Conservation (phyloP, 2,329 filamentous ascomycete species). For the Pyricularia sp. region DNA sequence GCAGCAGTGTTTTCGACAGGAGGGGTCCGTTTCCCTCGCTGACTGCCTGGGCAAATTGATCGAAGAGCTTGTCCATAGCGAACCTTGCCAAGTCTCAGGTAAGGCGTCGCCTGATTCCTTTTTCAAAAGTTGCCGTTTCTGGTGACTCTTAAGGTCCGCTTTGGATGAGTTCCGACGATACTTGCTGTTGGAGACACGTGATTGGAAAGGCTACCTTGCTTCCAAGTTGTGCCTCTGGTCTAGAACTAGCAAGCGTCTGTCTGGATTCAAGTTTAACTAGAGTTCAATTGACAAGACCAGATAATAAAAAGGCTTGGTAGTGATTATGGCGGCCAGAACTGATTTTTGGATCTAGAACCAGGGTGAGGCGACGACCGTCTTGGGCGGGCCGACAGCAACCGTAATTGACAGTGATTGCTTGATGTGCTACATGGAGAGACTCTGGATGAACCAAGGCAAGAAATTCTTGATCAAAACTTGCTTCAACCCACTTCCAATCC, state of each 20-base stretch:
- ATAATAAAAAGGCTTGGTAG: background rate
- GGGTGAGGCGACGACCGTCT: background rate
- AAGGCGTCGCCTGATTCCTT: background rate
- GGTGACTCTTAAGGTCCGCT: no score
- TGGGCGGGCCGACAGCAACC: background rate
- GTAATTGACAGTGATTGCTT: background rate
- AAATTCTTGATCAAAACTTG: background rate
- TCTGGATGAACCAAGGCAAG: background rate
- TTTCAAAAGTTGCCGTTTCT: background rate
- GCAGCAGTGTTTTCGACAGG: constrained; percentile 63
- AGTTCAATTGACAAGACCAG: background rate
- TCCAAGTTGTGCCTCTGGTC: background rate
- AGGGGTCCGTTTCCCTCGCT: constrained; percentile 52
- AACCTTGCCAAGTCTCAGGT: background rate
- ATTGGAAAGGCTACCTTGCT: background rate
- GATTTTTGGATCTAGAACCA: background rate
- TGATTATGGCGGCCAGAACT: background rate
- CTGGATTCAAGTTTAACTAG: background rate
- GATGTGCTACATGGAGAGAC: background rate
- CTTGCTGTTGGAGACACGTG: background rate
- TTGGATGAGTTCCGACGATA: background rate
- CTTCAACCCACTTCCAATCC: background rate
- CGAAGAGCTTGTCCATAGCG: constrained; percentile 59
- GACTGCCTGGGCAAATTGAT: constrained; percentile 60
- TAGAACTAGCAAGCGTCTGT: background rate